Percentiles rank a stretch among this genome's conserved stretches.
phyloP scores from a whole-genome alignment of 1,139 yeast species.

The Hansenula anomala region DNA sequence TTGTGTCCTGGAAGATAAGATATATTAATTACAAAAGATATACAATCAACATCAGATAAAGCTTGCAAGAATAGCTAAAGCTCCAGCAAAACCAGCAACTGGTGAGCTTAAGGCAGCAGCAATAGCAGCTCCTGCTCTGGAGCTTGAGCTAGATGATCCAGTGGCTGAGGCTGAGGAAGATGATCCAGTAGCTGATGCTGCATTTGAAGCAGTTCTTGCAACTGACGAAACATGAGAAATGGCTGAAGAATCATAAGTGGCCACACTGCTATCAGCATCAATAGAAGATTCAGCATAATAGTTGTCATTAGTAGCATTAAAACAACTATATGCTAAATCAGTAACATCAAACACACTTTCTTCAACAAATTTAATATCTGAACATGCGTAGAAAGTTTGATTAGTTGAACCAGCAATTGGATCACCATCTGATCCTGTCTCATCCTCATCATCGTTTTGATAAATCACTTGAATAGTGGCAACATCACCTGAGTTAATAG shows the following conservation, averaged over 20 bases:
- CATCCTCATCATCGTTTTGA: slow-evolving; percentile 31
- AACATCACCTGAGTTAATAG: slow-evolving; percentile 29
- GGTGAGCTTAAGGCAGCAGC: slow-evolving; percentile 11
- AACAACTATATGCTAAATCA: slow-evolving; percentile 30
- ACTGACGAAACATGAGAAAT: slow-evolving; percentile 12
- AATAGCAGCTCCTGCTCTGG: slow-evolving; percentile 11
- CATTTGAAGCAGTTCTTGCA: slow-evolving; percentile 9
- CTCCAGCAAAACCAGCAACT: slow-evolving; percentile 16
- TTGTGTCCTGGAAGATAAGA: too few relatives aligned
- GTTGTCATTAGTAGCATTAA: slow-evolving; percentile 33
- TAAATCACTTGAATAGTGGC: slow-evolving; percentile 37
- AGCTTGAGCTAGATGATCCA: slow-evolving; percentile 7
- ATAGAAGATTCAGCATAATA: slow-evolving; percentile 25
- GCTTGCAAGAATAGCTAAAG: slow-evolving; percentile 13
- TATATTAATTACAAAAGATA: too few relatives aligned
- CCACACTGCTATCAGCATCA: slow-evolving; percentile 18
- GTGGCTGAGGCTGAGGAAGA: slow-evolving; percentile 1
- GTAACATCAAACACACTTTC: slow-evolving; percentile 29
- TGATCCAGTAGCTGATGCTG: slow-evolving; percentile 9
- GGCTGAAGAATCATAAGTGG: slow-evolving; percentile 14
- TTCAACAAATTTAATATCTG: slow-evolving; percentile 35
- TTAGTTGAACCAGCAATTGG: slow-evolving; percentile 16
- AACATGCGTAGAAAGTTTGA: slow-evolving; percentile 34
- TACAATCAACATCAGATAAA: too few relatives aligned
- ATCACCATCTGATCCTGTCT: slow-evolving; percentile 17